Conservation (phyloP, 2,329 filamentous ascomycete species). For the Pseudogymnoascus sp. region DNA sequence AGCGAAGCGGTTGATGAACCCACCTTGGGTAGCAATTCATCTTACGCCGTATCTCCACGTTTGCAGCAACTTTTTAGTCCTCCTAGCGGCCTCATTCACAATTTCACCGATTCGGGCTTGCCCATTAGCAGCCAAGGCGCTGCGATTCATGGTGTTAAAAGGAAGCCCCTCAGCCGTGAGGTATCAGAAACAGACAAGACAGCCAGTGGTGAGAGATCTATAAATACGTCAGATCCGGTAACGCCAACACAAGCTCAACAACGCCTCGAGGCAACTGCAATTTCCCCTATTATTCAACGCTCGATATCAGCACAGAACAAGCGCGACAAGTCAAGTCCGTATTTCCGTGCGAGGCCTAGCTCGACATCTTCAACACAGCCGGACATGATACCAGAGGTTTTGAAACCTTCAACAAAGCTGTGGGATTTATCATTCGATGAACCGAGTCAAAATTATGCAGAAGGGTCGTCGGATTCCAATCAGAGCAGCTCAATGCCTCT, state of each 20-base stretch:
- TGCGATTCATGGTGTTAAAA: not conserved
- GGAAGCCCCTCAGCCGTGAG: not conserved
- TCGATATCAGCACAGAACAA: slow-evolving; percentile 1
- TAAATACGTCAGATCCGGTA: not conserved
- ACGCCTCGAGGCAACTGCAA: not conserved
- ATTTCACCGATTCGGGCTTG: not conserved
- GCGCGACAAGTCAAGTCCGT: slow-evolving; percentile 2
- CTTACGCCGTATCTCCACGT: not conserved
- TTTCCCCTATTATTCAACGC: not conserved
- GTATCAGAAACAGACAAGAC: not conserved
- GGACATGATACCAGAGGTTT: not conserved
- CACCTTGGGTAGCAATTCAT: not conserved
- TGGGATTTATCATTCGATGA: not conserved
- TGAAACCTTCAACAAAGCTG: not conserved
- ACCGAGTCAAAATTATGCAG: not conserved
- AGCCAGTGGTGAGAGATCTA: not conserved
- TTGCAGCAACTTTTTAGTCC: not conserved
- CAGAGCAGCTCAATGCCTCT: not conserved
- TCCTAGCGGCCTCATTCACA: not conserved
- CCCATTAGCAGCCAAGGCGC: not conserved
- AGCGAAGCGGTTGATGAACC: not conserved
- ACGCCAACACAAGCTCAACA: not conserved
- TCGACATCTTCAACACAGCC: not conserved
- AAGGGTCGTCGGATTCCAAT: not conserved
- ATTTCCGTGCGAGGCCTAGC: not conserved